A percentile compares a stretch with the other conserved stretches of the same genome.
phyloP scores from a whole-genome alignment of 257 asterid species.

The Misopates orontium region DNA sequence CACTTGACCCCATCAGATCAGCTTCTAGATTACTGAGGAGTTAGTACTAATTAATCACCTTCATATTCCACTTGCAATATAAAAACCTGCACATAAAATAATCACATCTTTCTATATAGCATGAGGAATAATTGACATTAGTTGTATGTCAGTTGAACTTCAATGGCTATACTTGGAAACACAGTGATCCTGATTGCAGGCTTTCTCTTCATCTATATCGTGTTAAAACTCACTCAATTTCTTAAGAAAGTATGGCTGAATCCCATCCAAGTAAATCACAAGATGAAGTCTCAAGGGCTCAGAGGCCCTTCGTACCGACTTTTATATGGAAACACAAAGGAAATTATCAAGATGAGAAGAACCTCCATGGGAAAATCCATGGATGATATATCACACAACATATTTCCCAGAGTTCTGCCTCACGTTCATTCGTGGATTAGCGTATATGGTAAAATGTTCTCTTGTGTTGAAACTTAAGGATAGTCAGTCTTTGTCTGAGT shows the following conservation, averaged over 20 bases:
- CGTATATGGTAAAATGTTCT: slow-evolving; percentile 34
- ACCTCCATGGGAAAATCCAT: neutral
- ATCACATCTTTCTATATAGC: neutral
- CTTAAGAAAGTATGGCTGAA: slow-evolving; percentile 11
- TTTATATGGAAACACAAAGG: slow-evolving; percentile 22
- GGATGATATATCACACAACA: slow-evolving; percentile 37
- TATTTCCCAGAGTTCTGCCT: slow-evolving; percentile 41
- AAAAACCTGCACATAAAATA: no score
- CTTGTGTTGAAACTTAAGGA: neutral
- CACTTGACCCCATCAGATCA: neutral
- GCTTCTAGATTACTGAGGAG: neutral
- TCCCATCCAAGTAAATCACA: neutral
- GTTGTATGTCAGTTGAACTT: neutral
- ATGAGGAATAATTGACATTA: neutral
- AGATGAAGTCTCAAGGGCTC: slow-evolving; percentile 12
- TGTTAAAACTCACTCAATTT: neutral
- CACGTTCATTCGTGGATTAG: slow-evolving; percentile 38
- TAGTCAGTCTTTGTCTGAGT: neutral
- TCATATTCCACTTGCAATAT: no score
- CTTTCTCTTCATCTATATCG: neutral
- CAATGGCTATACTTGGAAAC: neutral
- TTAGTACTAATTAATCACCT: no score
- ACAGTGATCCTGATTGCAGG: neutral
- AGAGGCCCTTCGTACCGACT: slow-evolving; percentile 22
- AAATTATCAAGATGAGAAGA: slow-evolving; percentile 7